These are phyloP conservation scores for Quercus glauca DNA, from an alignment of 306 rosid genomes.

Conservation along the genomic window DNA sequence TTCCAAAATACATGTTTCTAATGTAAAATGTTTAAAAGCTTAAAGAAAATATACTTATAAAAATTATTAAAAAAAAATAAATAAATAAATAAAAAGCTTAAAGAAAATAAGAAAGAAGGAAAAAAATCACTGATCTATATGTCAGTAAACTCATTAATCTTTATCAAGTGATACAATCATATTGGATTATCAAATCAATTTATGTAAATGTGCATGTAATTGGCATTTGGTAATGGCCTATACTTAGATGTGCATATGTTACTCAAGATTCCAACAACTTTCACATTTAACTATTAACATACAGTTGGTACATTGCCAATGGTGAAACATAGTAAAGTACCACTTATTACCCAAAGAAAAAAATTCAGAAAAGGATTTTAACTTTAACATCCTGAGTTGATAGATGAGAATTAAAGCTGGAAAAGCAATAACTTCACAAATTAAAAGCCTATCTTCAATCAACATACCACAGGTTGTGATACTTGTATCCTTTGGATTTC, in stretches of 20 bases:
- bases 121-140: neutral
- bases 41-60: neutral
- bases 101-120: neutral
- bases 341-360: neutral
- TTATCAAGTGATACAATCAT: neutral
- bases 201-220: neutral
- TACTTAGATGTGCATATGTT: neutral
- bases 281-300: neutral
- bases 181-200: neutral
- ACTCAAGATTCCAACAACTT: neutral
- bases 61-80: too few species aligned
- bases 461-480: slow-evolving; percentile 62
- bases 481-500: slow-evolving; percentile 59
- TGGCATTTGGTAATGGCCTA: neutral
- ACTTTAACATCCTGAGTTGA: neutral
- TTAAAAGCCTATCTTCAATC: neutral
- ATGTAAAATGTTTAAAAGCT: neutral
- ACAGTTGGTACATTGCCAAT: neutral
- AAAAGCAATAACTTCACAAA: neutral
- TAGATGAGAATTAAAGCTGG: neutral
- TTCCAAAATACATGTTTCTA: neutral
- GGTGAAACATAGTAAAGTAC: neutral
- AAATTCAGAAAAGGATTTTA: neutral
- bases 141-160: neutral
- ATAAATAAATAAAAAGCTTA: neutral